phyloP scores from a whole-genome alignment of 331 rosid species.

The Pyracantha coccinea region DNA sequence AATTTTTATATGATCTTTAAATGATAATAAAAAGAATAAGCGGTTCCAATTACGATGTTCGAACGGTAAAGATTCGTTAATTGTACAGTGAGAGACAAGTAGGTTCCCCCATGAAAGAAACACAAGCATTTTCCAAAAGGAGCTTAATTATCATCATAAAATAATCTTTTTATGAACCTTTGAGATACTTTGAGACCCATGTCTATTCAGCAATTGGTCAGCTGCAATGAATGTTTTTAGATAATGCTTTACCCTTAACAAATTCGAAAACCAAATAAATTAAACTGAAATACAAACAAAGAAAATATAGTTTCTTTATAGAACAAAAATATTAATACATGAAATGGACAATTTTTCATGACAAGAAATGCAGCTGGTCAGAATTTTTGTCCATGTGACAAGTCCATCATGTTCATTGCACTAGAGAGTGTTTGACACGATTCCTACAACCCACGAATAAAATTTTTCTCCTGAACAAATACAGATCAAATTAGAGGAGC shows the following conservation, averaged over 20 bases:
- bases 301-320: too few relatives aligned
- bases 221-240: background rate
- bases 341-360: too few relatives aligned
- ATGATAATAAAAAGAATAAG: too few relatives aligned
- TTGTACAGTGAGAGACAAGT: too few relatives aligned
- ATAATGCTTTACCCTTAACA: too few relatives aligned
- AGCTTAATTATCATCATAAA: background rate
- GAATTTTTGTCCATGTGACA: too few relatives aligned
- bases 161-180: background rate
- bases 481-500: background rate
- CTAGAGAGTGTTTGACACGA: background rate
- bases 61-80: fast-evolving
- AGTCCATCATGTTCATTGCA: background rate
- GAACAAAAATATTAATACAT: too few relatives aligned
- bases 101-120: too few relatives aligned
- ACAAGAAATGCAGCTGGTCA: too few relatives aligned
- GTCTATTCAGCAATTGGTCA: background rate
- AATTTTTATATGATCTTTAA: too few relatives aligned
- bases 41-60: too few relatives aligned
- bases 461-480: background rate
- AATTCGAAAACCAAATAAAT: background rate
- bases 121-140: background rate
- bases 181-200: background rate
- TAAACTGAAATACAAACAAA: too few relatives aligned
- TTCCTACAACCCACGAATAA: background rate